Conservation (phyloP, 1,284 basidiomycete species). For the Sphaerobolus stellatus region DNA sequence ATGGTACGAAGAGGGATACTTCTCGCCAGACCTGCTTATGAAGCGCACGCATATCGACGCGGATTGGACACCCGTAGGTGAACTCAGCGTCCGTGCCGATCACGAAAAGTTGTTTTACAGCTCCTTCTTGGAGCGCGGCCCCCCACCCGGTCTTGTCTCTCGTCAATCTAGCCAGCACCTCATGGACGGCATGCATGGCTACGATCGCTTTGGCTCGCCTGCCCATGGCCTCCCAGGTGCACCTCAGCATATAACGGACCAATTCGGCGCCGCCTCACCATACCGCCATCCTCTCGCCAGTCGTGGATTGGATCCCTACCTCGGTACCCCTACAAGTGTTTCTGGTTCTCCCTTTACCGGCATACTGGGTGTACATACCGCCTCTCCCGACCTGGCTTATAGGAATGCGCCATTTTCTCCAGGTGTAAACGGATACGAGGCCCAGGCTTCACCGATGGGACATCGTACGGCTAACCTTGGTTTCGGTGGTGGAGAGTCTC, state of each 20-base stretch:
- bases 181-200: not conserved
- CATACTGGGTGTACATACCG: not conserved
- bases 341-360: not conserved
- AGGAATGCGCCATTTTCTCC: too few species aligned
- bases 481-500: not conserved
- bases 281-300: constrained; percentile 3
- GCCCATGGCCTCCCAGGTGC: too few species aligned
- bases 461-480: not conserved
- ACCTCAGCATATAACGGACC: too few species aligned
- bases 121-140: constrained; percentile 38
- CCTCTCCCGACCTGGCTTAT: constrained; percentile 7
- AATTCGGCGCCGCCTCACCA: too few species aligned
- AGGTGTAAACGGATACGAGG: not conserved
- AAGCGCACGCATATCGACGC: constrained; percentile 68
- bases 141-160: constrained; percentile 53
- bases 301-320: constrained; percentile 1
- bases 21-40: constrained; percentile 82
- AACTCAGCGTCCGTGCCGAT: constrained; percentile 50
- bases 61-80: constrained; percentile 65
- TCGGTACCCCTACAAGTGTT: not conserved
- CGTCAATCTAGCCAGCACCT: too few species aligned
- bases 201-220: constrained; percentile 5
- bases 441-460: not conserved
- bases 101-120: constrained; percentile 65
- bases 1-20: constrained; percentile 93